phyloP scores from a whole-genome alignment of 371 early-diverging fungal genomes.

The Cokeromyces recurvatus region DNA sequence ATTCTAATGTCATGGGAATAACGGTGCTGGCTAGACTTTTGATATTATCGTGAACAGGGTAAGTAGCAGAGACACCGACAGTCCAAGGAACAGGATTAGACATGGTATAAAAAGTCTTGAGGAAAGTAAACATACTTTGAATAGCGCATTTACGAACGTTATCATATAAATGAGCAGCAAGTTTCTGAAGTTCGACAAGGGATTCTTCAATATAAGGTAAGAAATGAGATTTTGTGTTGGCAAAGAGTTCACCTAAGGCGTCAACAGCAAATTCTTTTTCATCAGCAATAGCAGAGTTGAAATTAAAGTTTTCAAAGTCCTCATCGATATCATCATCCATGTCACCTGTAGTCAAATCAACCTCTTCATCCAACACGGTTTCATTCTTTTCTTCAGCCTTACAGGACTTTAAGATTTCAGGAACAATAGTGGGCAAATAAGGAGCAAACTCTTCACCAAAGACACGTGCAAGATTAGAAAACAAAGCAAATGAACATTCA shows the following conservation, averaged over 20 bases:
- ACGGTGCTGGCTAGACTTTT: slow-evolving; percentile 54
- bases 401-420: slow-evolving; percentile 73
- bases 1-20: slow-evolving; percentile 63
- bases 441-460: slow-evolving; percentile 75
- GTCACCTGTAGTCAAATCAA: slow-evolving; percentile 31
- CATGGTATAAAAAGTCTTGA: slow-evolving; percentile 69
- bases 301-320: slow-evolving; percentile 47
- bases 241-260: slow-evolving; percentile 79
- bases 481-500: slow-evolving; percentile 81
- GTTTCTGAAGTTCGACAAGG: slow-evolving; percentile 53
- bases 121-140: slow-evolving; percentile 62
- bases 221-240: slow-evolving; percentile 63
- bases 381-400: slow-evolving; percentile 61
- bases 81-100: slow-evolving; percentile 59
- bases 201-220: slow-evolving; percentile 77
- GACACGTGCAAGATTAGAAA: slow-evolving; percentile 72
- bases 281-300: slow-evolving; percentile 78
- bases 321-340: slow-evolving; percentile 44
- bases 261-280: slow-evolving; percentile 90
- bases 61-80: slow-evolving; percentile 60
- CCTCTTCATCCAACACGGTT: slow-evolving; percentile 40
- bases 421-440: slow-evolving; percentile 68
- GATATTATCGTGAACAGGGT: slow-evolving; percentile 70
- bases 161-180: slow-evolving; percentile 70
- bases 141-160: slow-evolving; percentile 76